These are phyloP conservation scores for Protomyces arabidopsidicola DNA, from an alignment of 1,139 yeast species.

Conservation along the genomic window DNA sequence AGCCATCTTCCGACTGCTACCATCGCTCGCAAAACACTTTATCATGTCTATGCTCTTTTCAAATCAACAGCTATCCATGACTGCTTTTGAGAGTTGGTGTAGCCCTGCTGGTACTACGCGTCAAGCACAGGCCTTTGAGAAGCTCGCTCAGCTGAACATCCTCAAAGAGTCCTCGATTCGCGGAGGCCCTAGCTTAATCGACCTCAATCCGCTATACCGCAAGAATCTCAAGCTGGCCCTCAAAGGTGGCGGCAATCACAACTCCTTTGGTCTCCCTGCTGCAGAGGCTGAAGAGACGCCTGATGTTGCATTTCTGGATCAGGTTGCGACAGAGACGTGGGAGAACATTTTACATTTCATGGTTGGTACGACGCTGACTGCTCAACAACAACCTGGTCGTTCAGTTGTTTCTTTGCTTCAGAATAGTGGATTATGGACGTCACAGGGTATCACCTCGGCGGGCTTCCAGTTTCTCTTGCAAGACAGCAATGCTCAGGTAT, in stretches of 20 bases:
- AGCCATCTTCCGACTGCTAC: constrained; percentile 80
- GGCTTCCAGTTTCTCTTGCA: constrained; percentile 93
- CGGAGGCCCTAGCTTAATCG: constrained; percentile 42
- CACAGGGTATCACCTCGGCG: constrained; percentile 70
- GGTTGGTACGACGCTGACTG: constrained; percentile 69
- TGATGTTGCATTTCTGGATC: constrained; percentile 62
- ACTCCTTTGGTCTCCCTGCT: constrained; percentile 55
- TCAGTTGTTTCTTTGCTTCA: constrained; percentile 42
- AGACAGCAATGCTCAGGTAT: constrained; percentile 88
- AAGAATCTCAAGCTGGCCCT: constrained; percentile 73
- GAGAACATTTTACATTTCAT: constrained; percentile 91
- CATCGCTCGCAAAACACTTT: constrained; percentile 82
- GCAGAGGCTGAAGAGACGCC: constrained; percentile 52
- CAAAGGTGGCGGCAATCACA: constrained; percentile 61
- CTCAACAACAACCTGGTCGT: constrained; percentile 42
- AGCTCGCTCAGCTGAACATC: constrained; percentile 66
- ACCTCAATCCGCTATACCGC: constrained; percentile 69
- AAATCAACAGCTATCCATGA: constrained; percentile 63
- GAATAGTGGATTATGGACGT: constrained; percentile 84
- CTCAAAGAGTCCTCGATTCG: constrained; percentile 28
- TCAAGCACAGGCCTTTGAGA: constrained; percentile 65
- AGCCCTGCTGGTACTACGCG: constrained; percentile 49
- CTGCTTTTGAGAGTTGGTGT: constrained; percentile 73
- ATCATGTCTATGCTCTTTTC: constrained; percentile 82
- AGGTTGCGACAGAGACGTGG: constrained; percentile 84